phyloP scores from a whole-genome alignment of 192 early-diverging fungal genomes.

The Coemansia sp. region DNA sequence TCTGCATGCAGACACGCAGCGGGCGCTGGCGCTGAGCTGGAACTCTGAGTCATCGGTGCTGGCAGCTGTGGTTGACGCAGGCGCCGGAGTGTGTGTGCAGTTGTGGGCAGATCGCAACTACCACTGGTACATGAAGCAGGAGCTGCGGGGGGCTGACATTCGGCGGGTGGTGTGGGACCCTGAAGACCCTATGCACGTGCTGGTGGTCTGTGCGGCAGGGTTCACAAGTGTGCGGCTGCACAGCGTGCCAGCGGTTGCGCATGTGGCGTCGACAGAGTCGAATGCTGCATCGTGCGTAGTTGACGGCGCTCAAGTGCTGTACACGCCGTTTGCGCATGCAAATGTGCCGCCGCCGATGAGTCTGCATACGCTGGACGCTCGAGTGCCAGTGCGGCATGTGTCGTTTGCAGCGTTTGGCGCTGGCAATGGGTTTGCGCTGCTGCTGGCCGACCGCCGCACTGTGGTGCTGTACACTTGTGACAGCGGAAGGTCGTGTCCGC shows the following conservation, averaged over 20 bases:
- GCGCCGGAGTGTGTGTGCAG: conserved; percentile 61
- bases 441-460: conserved; percentile 60
- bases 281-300: conserved; percentile 69
- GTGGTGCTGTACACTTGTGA: conserved; percentile 17
- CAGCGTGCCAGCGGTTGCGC: conserved; percentile 16
- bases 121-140: conserved; percentile 94
- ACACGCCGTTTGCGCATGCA: conserved; percentile 57
- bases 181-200: conserved; percentile 65
- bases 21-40: conserved; percentile 61
- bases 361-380: conserved; percentile 21
- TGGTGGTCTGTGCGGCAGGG: conserved; percentile 48
- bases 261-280: conserved; percentile 20
- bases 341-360: conserved; percentile 98
- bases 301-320: conserved; percentile 61
- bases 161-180: conserved; percentile 77
- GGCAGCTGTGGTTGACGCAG: conserved; percentile 63
- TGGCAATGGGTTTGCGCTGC: conserved; percentile 72
- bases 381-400: conserved; percentile 52
- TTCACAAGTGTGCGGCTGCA: conserved; percentile 20
- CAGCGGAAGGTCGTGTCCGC: conserved; percentile 7
- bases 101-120: conserved; percentile 95
- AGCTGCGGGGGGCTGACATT: conserved; percentile 58
- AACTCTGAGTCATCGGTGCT: conserved; percentile 88
- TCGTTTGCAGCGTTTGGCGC: conserved; percentile 62
- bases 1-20: conserved; percentile 56